phyloP scores from a whole-genome alignment of 2,329 filamentous ascomycete species.

The Talaromyces piceae region DNA sequence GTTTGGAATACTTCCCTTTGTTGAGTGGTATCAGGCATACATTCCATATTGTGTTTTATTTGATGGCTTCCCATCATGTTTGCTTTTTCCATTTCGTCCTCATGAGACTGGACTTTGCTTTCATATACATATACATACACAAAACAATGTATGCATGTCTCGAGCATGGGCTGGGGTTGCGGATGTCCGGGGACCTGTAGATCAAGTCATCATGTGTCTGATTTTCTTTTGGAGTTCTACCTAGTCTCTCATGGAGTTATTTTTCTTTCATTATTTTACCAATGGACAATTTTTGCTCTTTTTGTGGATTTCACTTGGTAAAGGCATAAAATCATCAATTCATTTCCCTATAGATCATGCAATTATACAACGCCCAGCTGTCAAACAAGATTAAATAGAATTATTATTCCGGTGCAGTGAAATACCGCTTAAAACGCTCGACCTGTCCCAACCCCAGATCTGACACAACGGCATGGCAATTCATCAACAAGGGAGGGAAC shows the following conservation, averaged over 20 bases:
- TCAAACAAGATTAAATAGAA: neutral
- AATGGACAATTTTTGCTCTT: too few relatives aligned
- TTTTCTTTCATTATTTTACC: too few relatives aligned
- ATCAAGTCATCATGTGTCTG: neutral
- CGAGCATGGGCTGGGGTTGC: neutral
- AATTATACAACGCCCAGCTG: neutral
- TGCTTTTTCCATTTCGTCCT: neutral
- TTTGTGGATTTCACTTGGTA: too few relatives aligned
- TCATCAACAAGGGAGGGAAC: constrained; percentile 72
- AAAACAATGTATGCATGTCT: neutral
- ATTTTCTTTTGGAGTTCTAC: neutral
- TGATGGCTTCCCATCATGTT: too few relatives aligned
- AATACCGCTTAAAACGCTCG: constrained; percentile 38
- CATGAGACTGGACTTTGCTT: neutral
- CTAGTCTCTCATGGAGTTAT: too few relatives aligned
- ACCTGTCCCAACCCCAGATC: constrained; percentile 50
- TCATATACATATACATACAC: too few relatives aligned
- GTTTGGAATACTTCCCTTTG: neutral
- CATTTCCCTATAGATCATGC: constrained; percentile 1
- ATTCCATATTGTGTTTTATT: too few relatives aligned
- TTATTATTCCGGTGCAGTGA: constrained; percentile 26
- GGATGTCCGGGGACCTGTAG: neutral
- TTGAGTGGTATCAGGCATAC: too few relatives aligned
- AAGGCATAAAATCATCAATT: neutral
- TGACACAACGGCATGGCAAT: constrained; percentile 68